Conservation (phyloP, 345 rosid genomes). For the Acer saccharum region DNA sequence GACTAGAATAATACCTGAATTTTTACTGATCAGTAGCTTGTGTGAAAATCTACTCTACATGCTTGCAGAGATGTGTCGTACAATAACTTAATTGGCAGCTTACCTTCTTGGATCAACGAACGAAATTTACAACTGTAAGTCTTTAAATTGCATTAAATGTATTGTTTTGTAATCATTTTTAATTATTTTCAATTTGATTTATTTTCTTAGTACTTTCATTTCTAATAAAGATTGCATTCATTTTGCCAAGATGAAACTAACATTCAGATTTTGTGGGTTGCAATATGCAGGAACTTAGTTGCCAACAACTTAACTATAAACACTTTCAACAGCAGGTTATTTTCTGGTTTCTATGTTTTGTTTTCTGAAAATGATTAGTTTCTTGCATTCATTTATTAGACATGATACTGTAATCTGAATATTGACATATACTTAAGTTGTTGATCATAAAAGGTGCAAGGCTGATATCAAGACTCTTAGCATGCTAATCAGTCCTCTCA, state of each 20-base stretch:
- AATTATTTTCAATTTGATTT: slow-evolving; percentile 3
- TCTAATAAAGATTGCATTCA: not conserved
- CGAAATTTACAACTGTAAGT: slow-evolving; percentile 34
- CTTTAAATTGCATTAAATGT: not conserved
- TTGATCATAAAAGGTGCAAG: not conserved
- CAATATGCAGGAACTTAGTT: slow-evolving; percentile 34
- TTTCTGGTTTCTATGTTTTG: not conserved
- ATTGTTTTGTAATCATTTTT: not conserved
- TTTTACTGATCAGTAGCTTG: not conserved
- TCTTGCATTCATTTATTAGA: no score
- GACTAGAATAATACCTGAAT: not conserved
- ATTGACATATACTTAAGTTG: not conserved
- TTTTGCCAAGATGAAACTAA: slow-evolving; percentile 16
- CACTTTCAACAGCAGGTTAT: slow-evolving; percentile 31
- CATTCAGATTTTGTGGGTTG: not conserved
- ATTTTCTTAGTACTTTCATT: not conserved
- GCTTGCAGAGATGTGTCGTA: slow-evolving; percentile 46
- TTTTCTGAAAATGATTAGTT: not conserved
- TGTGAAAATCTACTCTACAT: not conserved
- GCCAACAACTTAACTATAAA: slow-evolving; percentile 40
- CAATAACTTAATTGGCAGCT: slow-evolving; percentile 35
- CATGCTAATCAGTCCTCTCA: not conserved
- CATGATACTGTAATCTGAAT: not conserved
- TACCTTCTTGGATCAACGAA: slow-evolving; percentile 37
- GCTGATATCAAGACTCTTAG: slow-evolving; percentile 1